Base-by-base conservation (phyloP, 768 basidiomycete species). In the Naematelia aurantialba region DNA sequence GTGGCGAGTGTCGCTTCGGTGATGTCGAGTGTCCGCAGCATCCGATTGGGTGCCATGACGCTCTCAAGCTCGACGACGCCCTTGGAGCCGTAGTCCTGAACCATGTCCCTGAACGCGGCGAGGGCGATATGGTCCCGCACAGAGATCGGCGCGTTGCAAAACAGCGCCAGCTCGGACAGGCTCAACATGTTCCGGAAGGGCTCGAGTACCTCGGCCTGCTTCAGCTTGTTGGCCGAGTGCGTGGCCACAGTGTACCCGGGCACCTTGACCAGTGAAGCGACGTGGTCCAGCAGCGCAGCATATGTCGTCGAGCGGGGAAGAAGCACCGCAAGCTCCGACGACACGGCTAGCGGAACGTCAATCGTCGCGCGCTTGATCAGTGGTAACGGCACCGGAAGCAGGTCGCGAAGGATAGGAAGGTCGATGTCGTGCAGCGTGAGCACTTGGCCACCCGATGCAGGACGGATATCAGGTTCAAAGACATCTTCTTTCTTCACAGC, bases 341-440 rank as follows among this genome's bases (percentile, higher is more conserved):
- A 34, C 19, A 56, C 62, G 3, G 62, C 65, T 24, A 59, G 59
- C 13, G 72, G 63, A 4, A 76, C 66, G 26, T 71, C 73, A 27
- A 91, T 58, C 27, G 82, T 66, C 11, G 86, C 89, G 48, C 78
- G 79, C 1, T 69, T 66, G 2, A 92, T 80, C 10, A 83, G 77
- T 2, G 79, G 77, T 19, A 83, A 79, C 0, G 84, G 81, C 0
- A 80, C 65, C 1, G 76, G 77, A 30, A 98, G 79, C 2, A 87
- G 84, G 3, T 79, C 65, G 22, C 76, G 74, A 10, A 98, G 79
- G 58, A 82, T 77, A 0, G 81, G 80, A 11, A 96, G 80, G 72
- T 92, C 89, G 1, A 78, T 70, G 1, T 78, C 72, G 45, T 80
- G 73, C n/a, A 94, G 72, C 0, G 91, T 88, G 0, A 91, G 92